Evolutionary conservation across 805 yeast species (phyloP).

Genomic region (Wickerhamiella cacticola): DNA sequence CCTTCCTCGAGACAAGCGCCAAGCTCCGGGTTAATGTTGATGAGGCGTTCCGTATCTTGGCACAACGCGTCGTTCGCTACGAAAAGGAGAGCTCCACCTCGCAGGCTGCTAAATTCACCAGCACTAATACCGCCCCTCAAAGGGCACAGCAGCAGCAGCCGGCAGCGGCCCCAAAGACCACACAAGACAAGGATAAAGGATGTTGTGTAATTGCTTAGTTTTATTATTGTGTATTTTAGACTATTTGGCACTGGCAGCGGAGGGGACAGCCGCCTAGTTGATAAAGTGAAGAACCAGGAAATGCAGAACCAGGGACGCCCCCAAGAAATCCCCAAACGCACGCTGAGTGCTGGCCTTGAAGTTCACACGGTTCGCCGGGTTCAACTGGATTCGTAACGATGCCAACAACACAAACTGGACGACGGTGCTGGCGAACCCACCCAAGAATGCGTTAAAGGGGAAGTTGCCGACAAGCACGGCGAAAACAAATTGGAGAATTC

Average conservation of each 20-base stretch:
- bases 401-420: conserved; percentile 86
- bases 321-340: conserved; percentile 77
- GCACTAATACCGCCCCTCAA: conserved; percentile 10
- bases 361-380: conserved; percentile 30
- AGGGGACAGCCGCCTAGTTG: conserved; percentile 38
- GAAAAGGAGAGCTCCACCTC: conserved; percentile 14
- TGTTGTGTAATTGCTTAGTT: conserved; percentile 13
- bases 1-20: conserved; percentile 83
- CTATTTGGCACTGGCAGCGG: not conserved
- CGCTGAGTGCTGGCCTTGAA: conserved; percentile 40
- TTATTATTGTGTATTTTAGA: not conserved
- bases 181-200: conserved; percentile 6
- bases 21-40: conserved; percentile 85
- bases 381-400: conserved; percentile 58
- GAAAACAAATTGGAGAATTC: conserved; percentile 66
- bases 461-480: conserved; percentile 69
- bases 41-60: conserved; percentile 55
- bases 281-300: conserved; percentile 84
- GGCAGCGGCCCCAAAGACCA: not conserved
- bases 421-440: conserved; percentile 84
- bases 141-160: conserved; percentile 2
- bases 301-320: conserved; percentile 81
- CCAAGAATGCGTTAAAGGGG: conserved; percentile 93
- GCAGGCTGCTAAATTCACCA: conserved; percentile 12
- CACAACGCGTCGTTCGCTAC: conserved; percentile 24